Percentiles rank a stretch among this genome's conserved stretches.
Evolutionary conservation across 495 filamentous ascomycete species (phyloP).

Genomic region (Tuber indicum): DNA sequence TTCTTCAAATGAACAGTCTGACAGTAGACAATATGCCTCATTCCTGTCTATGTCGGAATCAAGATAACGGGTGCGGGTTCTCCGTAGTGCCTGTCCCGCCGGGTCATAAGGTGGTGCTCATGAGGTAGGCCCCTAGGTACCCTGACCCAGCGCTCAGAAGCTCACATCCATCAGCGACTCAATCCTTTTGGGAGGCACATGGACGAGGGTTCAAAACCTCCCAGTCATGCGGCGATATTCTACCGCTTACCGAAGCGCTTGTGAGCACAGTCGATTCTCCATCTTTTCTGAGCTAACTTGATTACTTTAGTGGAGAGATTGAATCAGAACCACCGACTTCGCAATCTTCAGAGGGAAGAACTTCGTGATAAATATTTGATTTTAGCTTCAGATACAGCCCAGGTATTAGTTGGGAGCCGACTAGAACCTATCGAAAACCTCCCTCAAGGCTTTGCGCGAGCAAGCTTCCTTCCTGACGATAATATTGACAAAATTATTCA

Average conservation of each 20-base stretch:
- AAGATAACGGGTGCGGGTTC: constrained; percentile 3
- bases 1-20: constrained; percentile 7
- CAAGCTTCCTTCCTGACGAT: not conserved
- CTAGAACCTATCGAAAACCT: not conserved
- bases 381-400: not conserved
- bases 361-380: constrained; percentile 1
- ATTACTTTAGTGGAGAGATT: not conserved
- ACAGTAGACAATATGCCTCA: not conserved
- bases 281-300: not conserved
- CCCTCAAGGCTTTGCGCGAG: not conserved
- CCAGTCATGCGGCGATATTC: not conserved
- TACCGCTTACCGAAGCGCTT: not conserved
- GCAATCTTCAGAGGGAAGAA: not conserved
- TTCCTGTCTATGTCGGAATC: not conserved
- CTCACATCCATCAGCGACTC: not conserved
- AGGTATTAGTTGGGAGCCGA: not conserved
- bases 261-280: not conserved
- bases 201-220: not conserved
- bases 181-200: not conserved
- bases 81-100: constrained; percentile 14
- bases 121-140: constrained; percentile 13
- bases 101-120: constrained; percentile 16
- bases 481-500: not conserved
- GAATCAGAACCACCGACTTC: not conserved
- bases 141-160: not conserved